Base-by-base conservation (phyloP, 345 rosid genomes). In the Lepidium aucheri region DNA sequence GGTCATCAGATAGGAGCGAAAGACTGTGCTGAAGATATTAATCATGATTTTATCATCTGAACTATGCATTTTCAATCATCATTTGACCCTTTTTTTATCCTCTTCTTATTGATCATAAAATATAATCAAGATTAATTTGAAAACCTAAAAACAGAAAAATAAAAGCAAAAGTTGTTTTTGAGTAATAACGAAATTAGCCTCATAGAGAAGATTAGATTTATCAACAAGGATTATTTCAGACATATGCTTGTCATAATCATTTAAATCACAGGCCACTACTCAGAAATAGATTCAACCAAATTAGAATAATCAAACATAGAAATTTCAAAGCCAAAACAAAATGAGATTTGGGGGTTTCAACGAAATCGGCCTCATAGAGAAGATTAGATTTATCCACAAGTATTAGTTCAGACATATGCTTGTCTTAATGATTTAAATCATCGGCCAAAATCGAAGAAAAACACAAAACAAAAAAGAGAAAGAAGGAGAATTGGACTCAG, bases 1-100 rank as follows among this genome's bases (percentile, higher is more conserved):
- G 84, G 76, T 74, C 93, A 87, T 89, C 98, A 86, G 98, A 92
- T 89, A 89, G 98, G 93, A 92, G 99, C 96, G 96, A 88, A 90
- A 94, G 99, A 90, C 98, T 54, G 6, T 9, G 20, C 49, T 45
- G 63, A 47, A 34, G 13, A 66, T n/a, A 52, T 79, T 56, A 56
- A 90, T 90, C 97, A 90, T 47, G 7, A 58, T 34, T 40, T 77
- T 66, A 81, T 94, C 99, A 94, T 82, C 63, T 94, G 97, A 94
- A 88, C 99, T 90, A 94, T 94, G 99, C 96, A 47, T 51, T 53
- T 9, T 65, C 66, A 70, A 84, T 85, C 98, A 79, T 90, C 96
- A 85, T 61, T 39, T 81, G 94, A 82, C 82, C 91, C 67, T 40
- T 51, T 40, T 51, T 53, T 13, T 42, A 4, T 54, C 16, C 1